Evolutionary conservation across 306 rosid genomes (phyloP).

Genomic region (Rosa lucieae): DNA sequence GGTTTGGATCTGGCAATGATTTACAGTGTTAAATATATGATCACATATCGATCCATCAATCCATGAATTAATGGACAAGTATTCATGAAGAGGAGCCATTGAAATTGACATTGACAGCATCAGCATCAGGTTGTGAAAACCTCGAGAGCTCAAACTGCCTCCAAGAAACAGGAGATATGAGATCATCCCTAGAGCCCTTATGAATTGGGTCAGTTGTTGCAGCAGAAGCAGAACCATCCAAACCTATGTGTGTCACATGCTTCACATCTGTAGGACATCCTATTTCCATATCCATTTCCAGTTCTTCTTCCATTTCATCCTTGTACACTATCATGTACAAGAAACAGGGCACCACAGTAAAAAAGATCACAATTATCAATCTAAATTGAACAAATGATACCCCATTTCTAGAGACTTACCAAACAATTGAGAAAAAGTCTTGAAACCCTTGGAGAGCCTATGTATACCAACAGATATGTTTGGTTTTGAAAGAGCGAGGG

Average conservation of each 20-base stretch:
- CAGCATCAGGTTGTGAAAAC: slow-evolving; percentile 24
- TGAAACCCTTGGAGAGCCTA: slow-evolving; percentile 79
- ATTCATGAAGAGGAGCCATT: slow-evolving; percentile 19
- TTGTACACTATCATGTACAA: slow-evolving; percentile 44
- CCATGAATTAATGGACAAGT: not conserved
- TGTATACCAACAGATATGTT: slow-evolving; percentile 59
- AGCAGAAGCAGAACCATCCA: slow-evolving; percentile 46
- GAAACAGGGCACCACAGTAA: not conserved
- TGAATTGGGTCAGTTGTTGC: slow-evolving; percentile 31
- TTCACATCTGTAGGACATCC: slow-evolving; percentile 92
- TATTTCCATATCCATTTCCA: slow-evolving; percentile 75
- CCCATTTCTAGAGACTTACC: slow-evolving; percentile 42
- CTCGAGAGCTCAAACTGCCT: slow-evolving; percentile 30
- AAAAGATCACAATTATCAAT: not conserved
- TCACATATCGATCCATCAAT: not conserved
- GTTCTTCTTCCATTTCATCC: slow-evolving; percentile 43
- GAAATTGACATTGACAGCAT: slow-evolving; percentile 4
- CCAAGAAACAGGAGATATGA: slow-evolving; percentile 52
- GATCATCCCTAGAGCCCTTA: slow-evolving; percentile 49
- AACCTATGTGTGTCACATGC: slow-evolving; percentile 96
- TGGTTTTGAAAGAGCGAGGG: slow-evolving; percentile 55
- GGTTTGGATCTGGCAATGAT: slow-evolving; percentile 3
- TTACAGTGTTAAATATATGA: slow-evolving; percentile 18
- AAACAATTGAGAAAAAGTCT: slow-evolving; percentile 78
- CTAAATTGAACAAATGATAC: not conserved